These are phyloP conservation scores for Casuarina cunninghamiana DNA, from an alignment of 306 rosid genomes.

Conservation along the genomic window DNA sequence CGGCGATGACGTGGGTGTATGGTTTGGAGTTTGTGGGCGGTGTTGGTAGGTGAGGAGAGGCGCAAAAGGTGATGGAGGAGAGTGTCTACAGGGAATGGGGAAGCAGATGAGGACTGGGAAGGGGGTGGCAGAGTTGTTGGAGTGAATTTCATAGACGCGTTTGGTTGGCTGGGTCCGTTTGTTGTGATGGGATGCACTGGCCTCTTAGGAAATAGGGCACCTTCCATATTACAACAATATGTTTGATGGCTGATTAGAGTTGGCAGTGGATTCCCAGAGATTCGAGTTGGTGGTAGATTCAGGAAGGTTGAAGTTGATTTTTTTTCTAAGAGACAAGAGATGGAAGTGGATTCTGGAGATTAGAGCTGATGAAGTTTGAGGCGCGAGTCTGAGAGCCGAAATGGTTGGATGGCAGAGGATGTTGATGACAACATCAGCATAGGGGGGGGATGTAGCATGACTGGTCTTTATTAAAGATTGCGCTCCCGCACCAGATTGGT, in stretches of 20 bases:
- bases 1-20: slow-evolving; percentile 29
- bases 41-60: slow-evolving; percentile 53
- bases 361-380: background rate
- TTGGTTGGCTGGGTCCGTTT: slow-evolving; percentile 44
- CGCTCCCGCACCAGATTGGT: slow-evolving; percentile 7
- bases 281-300: background rate
- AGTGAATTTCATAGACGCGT: slow-evolving; percentile 52
- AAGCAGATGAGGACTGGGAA: slow-evolving; percentile 47
- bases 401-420: background rate
- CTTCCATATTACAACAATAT: slow-evolving; percentile 53
- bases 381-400: slow-evolving; percentile 4
- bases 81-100: slow-evolving; percentile 70
- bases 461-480: slow-evolving; percentile 27
- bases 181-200: slow-evolving; percentile 60
- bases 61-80: slow-evolving; percentile 78
- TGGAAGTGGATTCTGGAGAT: slow-evolving; percentile 6
- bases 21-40: slow-evolving; percentile 35
- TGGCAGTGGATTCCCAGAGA: slow-evolving; percentile 4
- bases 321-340: background rate
- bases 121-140: slow-evolving; percentile 54
- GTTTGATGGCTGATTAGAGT: background rate
- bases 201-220: slow-evolving; percentile 62
- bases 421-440: background rate
- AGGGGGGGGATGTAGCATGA: background rate
- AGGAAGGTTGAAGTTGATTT: too few species aligned